These are phyloP conservation scores for Agroathelia rolfsii DNA, from an alignment of 1,284 basidiomycete genomes.

Conservation along the genomic window DNA sequence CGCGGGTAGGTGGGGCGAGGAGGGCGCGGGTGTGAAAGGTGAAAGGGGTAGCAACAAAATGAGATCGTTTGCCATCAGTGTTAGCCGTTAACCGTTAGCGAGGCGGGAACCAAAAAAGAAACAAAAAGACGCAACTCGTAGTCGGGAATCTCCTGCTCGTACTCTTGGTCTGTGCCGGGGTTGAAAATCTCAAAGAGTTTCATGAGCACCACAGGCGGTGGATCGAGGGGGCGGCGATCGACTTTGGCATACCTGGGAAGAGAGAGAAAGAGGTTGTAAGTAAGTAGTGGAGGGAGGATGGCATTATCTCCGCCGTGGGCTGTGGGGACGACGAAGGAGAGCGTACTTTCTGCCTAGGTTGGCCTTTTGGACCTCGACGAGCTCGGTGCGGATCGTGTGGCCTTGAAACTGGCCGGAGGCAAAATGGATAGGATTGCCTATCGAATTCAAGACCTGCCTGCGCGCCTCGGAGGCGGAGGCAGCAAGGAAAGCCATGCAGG, in stretches of 20 bases:
- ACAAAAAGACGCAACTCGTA: no score
- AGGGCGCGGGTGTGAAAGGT: no score
- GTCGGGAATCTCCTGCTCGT: conserved; percentile 33
- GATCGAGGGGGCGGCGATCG: conserved; percentile 53
- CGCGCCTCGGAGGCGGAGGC: no score
- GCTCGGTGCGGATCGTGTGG: conserved; percentile 45
- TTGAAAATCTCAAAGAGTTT: conserved; percentile 36
- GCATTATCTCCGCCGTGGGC: no score
- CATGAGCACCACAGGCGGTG: conserved; percentile 50
- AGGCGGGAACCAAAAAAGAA: no score
- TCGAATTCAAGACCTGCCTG: conserved; percentile 20
- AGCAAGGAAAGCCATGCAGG: no score
- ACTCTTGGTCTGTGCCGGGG: conserved; percentile 26
- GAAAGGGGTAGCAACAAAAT: no score
- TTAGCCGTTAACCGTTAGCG: no score
- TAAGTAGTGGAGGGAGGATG: conserved; percentile 1
- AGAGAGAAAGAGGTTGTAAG: conserved; percentile 3
- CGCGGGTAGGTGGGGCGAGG: no score
- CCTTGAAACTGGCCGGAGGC: conserved; percentile 49
- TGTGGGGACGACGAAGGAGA: neutral
- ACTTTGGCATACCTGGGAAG: conserved; percentile 42
- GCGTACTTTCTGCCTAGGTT: conserved; percentile 55
- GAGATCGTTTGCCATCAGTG: no score
- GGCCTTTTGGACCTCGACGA: conserved; percentile 54
- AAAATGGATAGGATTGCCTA: conserved; percentile 41